Evolutionary conservation across 2,329 filamentous ascomycete species (phyloP), one percentile per base, ranked within the genome.

Genomic region (Penicillium sp.): DNA sequence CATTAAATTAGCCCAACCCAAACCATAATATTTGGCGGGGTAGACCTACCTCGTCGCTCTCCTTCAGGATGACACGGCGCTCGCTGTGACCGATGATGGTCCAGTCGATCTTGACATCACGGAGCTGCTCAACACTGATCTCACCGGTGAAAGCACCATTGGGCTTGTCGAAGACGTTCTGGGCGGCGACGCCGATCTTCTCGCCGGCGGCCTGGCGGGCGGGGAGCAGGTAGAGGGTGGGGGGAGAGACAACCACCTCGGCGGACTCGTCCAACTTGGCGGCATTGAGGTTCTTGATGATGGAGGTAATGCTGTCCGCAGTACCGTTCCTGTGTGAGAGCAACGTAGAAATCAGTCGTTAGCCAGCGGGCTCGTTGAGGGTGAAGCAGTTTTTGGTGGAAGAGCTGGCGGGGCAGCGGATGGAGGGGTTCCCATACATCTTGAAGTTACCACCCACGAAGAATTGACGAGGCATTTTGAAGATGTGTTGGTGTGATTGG

Each of bases 391-490:
- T n/a, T n/a, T n/a, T n/a, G n/a, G n/a, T n/a, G 47, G 32, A 19
- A 33, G 32, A 41, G 48, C 33, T 33, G 48, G 61, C 52, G 62
- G 58, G 58, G 58, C 53, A 62, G 53, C 57, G 47, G 31, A 45
- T 38, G 34, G 53, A 55, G 29, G 51, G n/a, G n/a, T n/a, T 40
- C 32, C 71, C 80, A 69, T 77, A 95, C 90, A 97, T 97, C 82
- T 98, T 97, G 79, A 97, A 97, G 85, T 98, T 98, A 70, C 90
- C 90, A 73, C 90, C 90, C 72, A 95, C 87, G 73, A 95, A 95
- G 80, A 95, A 95, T 79, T 89, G 86, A 79, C 89, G 89, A 81
- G 84, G 80, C 89, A 95, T 95, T 66, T 68, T 88, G 80, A 75
- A 69, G 47, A 38, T 49, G 34, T 38, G 31, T 53, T 28, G 22